Base-by-base conservation (phyloP, 1,139 yeast genomes). In the Suhomyces anneliseae region DNA sequence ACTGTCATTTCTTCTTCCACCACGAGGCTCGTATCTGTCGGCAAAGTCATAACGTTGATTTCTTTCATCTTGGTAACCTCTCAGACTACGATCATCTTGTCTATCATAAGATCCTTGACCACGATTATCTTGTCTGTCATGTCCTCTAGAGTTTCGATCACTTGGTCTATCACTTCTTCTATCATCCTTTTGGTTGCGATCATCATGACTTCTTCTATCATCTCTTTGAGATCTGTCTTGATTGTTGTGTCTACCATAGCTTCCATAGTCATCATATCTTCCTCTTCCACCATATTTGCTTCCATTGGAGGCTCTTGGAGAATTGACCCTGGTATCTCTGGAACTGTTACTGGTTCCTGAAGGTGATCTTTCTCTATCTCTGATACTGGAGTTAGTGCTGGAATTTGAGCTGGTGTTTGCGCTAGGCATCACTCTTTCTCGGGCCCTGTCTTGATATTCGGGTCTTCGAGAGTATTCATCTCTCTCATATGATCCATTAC, bases 401-500 rank as follows among this genome's bases (percentile, higher is more conserved):
- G 29, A 31, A 8, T 51, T 46, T 8, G 52, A 49, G 14, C 47
- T 33, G 6, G 12, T 15, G 11, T 6, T 11, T 29, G 29, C 12
- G 27, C 36, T 39, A 12, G 37, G 36, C 7, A 39, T 43, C 7
- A 50, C 50, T 40, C 57, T 43, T 37, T 52, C 52, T 38, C 54
- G 38, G 8, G 51, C 56, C 26, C 57, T 46, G 42, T 53, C 47
- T 10, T 42, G 48, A 33, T 42, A 44, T 10, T 38, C 45, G 15
- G 47, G 42, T 34, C 53, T 40, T 38, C 48, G 34, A 4, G 47
- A 40, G 39, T 45, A 47, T 15, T 34, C 40, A n/a, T 38, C 37
- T 37, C 27, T 32, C n/a, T 34, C 43, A 14, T 41, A 34, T n/a
- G 44, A 29, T 6, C 27, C 27, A 6, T 43, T 19, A 8, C 47